Conservation (phyloP, 306 rosid species). For the Malus asiatica region DNA sequence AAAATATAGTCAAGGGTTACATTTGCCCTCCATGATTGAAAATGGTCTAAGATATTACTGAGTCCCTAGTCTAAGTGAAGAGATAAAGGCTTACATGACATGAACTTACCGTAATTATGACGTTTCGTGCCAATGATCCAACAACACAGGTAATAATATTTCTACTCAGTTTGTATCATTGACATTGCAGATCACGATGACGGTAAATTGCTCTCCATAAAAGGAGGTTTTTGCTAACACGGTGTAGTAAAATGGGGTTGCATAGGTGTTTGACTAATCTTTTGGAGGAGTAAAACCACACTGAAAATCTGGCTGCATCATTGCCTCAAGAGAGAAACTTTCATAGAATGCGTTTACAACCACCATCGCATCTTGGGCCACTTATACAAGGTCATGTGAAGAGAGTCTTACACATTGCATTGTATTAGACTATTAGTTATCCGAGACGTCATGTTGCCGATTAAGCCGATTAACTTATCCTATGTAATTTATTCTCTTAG, state of each 20-base stretch:
- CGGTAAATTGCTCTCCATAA: too few relatives aligned
- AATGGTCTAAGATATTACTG: too few relatives aligned
- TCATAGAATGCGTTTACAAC: too few relatives aligned
- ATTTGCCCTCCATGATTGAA: too few relatives aligned
- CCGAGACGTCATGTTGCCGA: background rate
- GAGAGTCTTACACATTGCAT: background rate
- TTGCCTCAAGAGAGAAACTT: background rate
- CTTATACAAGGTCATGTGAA: background rate
- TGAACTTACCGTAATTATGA: too few relatives aligned
- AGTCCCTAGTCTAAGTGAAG: too few relatives aligned
- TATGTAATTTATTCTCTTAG: background rate
- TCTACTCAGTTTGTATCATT: too few relatives aligned
- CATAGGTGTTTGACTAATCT: background rate
- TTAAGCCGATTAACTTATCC: background rate
- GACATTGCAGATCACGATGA: too few relatives aligned
- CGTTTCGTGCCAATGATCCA: too few relatives aligned
- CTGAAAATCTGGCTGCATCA: background rate
- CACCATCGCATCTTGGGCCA: background rate
- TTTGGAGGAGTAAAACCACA: background rate
- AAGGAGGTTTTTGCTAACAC: background rate
- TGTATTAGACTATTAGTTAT: background rate
- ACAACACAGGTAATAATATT: too few relatives aligned
- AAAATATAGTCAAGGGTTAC: too few relatives aligned
- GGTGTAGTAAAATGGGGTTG: background rate
- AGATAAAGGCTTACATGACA: too few relatives aligned